Evolutionary conservation across 768 basidiomycete species (phyloP), one percentile per base, ranked within the genome.

Genomic region (Dacryopinax primogenitus): DNA sequence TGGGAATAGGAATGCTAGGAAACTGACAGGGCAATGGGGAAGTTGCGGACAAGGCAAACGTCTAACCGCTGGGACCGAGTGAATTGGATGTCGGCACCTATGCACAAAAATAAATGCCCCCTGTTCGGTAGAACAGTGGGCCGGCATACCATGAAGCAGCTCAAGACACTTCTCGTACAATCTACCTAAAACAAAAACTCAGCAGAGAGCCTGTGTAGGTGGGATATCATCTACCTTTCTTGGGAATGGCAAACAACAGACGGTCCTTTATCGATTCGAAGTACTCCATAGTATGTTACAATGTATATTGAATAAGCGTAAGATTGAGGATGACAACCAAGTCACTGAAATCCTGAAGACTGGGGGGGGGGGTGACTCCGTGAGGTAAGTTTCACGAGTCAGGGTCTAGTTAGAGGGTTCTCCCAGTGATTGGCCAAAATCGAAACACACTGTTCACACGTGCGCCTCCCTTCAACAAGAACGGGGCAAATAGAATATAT

Each of bases 51-150:
- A n/a, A 98, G 82, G 71, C 88, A 90, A 35, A 98, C 91, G 72
- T 99, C 96, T 64, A 97, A 80, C 69, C 95, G 80, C 73, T 88
- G 81, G 68, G 87, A 86, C 71, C 91, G 81, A 68, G 87, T 86
- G 75, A 95, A 98, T 74, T 95, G 88, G 69, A 98, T 91, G 75
- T 99, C 94, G 70, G 96, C 93, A 62, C 94, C 92, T 90, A 72
- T 3, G 16, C 35, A 32, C n/a, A 61, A 34, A 13, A 63, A 23
- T 23, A 33, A 9, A 9, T 32, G 3, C 15, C 32, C 13, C 1
- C 30, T 32, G 15, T 2, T 39, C 18, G 33, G 6, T 36, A 65
- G 64, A 37, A 28, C 66, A 66, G 63, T 34, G 44, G 41, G 36
- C 28, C 39, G 39, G 68, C 81, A 68, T 64, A 91, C 94, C 95